Percentiles rank a stretch among this genome's conserved stretches.
Conservation (phyloP, 768 basidiomycete species). For the Psilocybe azurescens region DNA sequence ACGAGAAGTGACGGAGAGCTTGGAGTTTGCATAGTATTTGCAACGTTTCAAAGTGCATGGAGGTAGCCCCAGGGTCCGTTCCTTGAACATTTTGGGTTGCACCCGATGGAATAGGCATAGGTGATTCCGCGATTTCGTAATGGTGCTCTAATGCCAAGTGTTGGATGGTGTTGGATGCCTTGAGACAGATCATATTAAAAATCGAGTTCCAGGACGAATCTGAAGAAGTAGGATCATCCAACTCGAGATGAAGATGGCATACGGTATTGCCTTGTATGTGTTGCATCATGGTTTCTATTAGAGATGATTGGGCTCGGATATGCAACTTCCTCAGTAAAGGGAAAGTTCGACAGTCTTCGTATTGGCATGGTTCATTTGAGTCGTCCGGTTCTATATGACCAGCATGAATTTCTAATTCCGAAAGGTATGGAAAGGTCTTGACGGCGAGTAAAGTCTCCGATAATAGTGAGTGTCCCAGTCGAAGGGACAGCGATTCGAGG, state of each 20-base stretch:
- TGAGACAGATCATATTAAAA: constrained; percentile 34
- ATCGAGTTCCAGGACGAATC: constrained; percentile 39
- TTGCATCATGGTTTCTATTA: constrained; percentile 40
- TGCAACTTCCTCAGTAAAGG: constrained; percentile 42
- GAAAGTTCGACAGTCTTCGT: constrained; percentile 30
- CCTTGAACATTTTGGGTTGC: not conserved
- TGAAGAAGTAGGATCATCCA: constrained; percentile 29
- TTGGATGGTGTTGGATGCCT: constrained; percentile 34
- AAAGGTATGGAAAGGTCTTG: constrained; percentile 40
- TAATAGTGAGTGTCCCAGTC: constrained; percentile 42
- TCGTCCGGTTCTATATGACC: constrained; percentile 37
- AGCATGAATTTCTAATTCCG: constrained; percentile 49
- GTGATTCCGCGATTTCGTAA: constrained; percentile 38
- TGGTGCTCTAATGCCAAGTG: constrained; percentile 50
- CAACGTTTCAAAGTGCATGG: constrained; percentile 37
- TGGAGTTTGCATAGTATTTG: constrained; percentile 38
- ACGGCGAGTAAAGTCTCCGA: constrained; percentile 41
- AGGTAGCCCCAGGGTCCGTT: not conserved
- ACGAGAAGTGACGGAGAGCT: constrained; percentile 37
- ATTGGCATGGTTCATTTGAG: constrained; percentile 20
- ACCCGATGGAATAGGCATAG: constrained; percentile 16
- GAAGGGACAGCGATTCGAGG: constrained; percentile 43
- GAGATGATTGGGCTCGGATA: constrained; percentile 41
- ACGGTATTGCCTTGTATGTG: constrained; percentile 37
- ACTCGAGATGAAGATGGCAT: constrained; percentile 43